Conservation (phyloP, 352 stramenopile genomes). For the Globisporangium heterothallicum region DNA sequence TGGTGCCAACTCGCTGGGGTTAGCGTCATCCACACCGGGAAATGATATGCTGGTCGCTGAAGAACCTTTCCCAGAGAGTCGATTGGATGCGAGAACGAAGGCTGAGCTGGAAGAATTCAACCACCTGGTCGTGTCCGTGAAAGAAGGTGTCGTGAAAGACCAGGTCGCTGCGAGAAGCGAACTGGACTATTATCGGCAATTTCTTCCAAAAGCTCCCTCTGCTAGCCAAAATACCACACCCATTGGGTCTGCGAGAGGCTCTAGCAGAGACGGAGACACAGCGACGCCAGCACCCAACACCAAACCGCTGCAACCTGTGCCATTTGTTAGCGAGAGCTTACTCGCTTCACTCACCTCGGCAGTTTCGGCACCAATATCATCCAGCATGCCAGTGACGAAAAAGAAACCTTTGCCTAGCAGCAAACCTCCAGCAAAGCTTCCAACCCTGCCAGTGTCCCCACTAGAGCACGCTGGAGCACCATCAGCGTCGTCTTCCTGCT, state of each 20-base stretch:
- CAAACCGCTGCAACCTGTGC: neutral
- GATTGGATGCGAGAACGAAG: slow-evolving; percentile 24
- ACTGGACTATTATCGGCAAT: slow-evolving; percentile 48
- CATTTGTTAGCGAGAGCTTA: neutral
- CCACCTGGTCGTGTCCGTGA: slow-evolving; percentile 37
- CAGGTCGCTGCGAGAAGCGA: slow-evolving; percentile 38
- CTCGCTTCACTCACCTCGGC: neutral
- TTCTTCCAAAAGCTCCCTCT: slow-evolving; percentile 24
- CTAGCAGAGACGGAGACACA: slow-evolving; percentile 7
- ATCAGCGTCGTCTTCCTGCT: neutral
- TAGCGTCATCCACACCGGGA: neutral
- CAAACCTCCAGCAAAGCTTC: slow-evolving; percentile 6
- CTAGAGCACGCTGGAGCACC: neutral
- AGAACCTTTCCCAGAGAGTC: slow-evolving; percentile 25
- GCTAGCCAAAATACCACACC: neutral
- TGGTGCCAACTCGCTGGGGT: neutral
- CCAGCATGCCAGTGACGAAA: neutral
- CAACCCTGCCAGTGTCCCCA: neutral
- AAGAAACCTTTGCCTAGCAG: neutral
- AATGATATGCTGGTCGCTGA: slow-evolving; percentile 2
- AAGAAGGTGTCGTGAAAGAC: slow-evolving; percentile 26
- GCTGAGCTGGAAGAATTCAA: slow-evolving; percentile 55
- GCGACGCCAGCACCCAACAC: neutral
- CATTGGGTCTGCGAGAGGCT: neutral
- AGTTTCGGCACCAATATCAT: neutral